Percentiles rank a stretch among this genome's conserved stretches.
Evolutionary conservation across 108 stramenopile species (phyloP).

Genomic region (Bacterosira constricta): DNA sequence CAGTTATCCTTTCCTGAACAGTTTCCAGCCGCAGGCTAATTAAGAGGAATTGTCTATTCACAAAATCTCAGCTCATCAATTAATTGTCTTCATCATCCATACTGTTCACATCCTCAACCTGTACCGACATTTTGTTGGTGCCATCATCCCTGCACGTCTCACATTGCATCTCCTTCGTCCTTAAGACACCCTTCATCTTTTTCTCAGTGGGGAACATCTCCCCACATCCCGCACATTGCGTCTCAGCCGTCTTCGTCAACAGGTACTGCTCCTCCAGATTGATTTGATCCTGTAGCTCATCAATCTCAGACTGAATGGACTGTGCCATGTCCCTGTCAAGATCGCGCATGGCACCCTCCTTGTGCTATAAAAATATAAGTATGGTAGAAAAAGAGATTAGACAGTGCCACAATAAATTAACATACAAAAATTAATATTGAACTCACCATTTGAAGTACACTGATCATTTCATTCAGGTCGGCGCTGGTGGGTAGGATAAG

Average conservation of each 20-base stretch:
- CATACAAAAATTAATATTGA: no score
- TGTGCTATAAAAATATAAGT: no score
- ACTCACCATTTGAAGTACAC: conserved; percentile 45
- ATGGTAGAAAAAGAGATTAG: no score
- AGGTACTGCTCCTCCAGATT: conserved; percentile 36
- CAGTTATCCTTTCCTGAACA: no score
- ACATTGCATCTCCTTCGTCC: conserved; percentile 30
- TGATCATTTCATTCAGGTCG: conserved; percentile 42
- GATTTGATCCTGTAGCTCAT: conserved; percentile 42
- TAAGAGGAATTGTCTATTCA: no score
- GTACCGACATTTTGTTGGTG: no score
- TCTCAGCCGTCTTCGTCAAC: conserved; percentile 3
- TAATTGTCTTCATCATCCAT: not conserved
- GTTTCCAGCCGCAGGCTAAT: no score
- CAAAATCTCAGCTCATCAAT: no score
- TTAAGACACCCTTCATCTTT: conserved; percentile 47
- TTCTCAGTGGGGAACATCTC: conserved; percentile 15
- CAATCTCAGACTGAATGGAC: conserved; percentile 36
- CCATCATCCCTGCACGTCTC: conserved; percentile 8
- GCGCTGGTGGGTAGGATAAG: conserved; percentile 37
- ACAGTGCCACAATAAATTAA: no score
- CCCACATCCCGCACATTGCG: conserved; percentile 32
- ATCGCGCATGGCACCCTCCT: conserved; percentile 34
- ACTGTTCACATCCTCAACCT: not conserved
- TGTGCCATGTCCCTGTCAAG: conserved; percentile 19